These are phyloP conservation scores for Colletotrichum sp. DNA, from an alignment of 2,329 filamentous ascomycete species.

Conservation along the genomic window DNA sequence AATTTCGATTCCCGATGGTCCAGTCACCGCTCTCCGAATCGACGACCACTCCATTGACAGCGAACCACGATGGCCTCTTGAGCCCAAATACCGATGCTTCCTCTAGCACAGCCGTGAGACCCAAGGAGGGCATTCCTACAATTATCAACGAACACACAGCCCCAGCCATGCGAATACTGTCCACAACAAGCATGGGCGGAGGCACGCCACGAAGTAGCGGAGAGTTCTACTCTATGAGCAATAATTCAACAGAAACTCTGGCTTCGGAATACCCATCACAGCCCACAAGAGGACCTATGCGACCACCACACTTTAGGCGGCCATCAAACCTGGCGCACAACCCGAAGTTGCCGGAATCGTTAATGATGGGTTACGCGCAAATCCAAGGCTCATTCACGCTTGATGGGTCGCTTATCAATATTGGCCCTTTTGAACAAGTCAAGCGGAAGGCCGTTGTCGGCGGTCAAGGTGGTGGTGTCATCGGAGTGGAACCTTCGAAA, in stretches of 20 bases:
- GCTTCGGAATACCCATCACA: slow-evolving; percentile 81
- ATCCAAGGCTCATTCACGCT: slow-evolving; percentile 90
- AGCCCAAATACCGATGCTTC: slow-evolving; percentile 38
- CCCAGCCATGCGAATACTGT: slow-evolving; percentile 73
- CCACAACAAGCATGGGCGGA: slow-evolving; percentile 75
- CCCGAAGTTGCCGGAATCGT: slow-evolving; percentile 68
- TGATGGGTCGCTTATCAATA: slow-evolving; percentile 89
- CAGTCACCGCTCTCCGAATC: slow-evolving; percentile 44
- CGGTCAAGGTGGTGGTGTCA: slow-evolving; percentile 84
- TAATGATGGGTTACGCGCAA: slow-evolving; percentile 99
- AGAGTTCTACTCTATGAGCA: slow-evolving; percentile 94
- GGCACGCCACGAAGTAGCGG: slow-evolving; percentile 89
- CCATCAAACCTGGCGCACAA: slow-evolving; percentile 49
- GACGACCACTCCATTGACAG: slow-evolving; percentile 29
- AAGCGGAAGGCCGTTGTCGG: slow-evolving; percentile 93
- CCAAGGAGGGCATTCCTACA: slow-evolving; percentile 50
- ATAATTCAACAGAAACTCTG: slow-evolving; percentile 92
- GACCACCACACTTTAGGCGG: slow-evolving; percentile 51
- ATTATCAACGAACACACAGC: slow-evolving; percentile 61
- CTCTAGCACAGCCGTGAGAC: slow-evolving; percentile 38
- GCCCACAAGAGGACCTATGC: slow-evolving; percentile 37
- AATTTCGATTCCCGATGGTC: slow-evolving; percentile 62
- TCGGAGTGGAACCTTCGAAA: slow-evolving; percentile 77
- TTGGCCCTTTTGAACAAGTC: slow-evolving; percentile 90
- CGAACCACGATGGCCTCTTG: slow-evolving; percentile 41